phyloP scores from a whole-genome alignment of 306 rosid genomes.

The Adenanthera pavonina region DNA sequence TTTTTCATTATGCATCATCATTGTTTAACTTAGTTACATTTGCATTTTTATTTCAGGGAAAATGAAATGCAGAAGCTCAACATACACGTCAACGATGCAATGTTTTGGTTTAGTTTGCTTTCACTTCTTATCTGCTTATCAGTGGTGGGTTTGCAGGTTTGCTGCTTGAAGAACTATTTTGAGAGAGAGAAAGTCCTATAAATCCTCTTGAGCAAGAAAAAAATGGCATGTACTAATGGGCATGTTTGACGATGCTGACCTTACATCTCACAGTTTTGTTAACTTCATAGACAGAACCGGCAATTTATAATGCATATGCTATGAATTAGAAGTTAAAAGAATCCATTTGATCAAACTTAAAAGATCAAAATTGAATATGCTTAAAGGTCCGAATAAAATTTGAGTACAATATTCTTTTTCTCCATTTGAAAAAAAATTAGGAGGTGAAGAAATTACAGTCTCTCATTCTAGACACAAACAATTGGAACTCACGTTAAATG shows the following conservation, averaged over 20 bases:
- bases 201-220: too few species aligned
- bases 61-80: constrained; percentile 64
- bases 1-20: background rate
- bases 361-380: background rate
- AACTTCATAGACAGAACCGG: background rate
- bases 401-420: background rate
- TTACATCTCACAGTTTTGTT: background rate
- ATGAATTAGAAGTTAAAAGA: background rate
- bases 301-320: background rate
- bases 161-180: constrained; percentile 78
- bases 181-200: constrained; percentile 71
- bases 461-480: background rate
- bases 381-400: background rate
- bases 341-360: background rate
- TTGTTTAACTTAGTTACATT: background rate
- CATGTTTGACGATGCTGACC: background rate
- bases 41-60: constrained; percentile 50
- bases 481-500: background rate
- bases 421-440: background rate
- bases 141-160: constrained; percentile 70
- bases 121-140: constrained; percentile 67
- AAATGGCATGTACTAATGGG: too few species aligned
- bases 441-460: background rate
- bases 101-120: constrained; percentile 63
- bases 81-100: constrained; percentile 47